Evolutionary conservation across 2,329 filamentous ascomycete genomes (phyloP), one percentile per base, ranked within the genome.

Genomic region (Lachnellula arida): DNA sequence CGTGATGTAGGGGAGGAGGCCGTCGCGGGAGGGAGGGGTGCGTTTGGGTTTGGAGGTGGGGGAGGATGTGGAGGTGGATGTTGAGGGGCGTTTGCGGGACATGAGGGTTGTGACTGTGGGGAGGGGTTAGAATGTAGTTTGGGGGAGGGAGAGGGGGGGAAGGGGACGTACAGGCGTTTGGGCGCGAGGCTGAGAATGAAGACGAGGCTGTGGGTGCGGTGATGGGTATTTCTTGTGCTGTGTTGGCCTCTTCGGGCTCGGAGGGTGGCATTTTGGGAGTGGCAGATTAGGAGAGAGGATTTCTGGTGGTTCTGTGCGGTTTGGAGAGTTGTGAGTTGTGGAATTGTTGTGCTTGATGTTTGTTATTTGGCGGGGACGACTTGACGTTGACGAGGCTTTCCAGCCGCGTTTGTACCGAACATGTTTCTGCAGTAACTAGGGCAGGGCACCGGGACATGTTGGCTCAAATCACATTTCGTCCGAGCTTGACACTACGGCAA

Each of bases 1-100:
- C 7, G 74, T 65, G 28, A 88, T 85, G 72, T 94, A 94, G 19
- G 77, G 74, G 44, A 82, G 82, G 0, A 94, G 78, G 0, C 79
- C 86, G 60, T 86, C 78, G 53, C 85, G 78, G 47, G 76, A 72
- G 15, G 74, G 74, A 67, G 78, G 58, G 15, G 51, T 12, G 23
- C 53, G 44, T 32, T 59, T 58, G 15, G 51, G 17, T 53, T 59
- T 51, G 42, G 56, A 59, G 4, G 57, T 48, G 2, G 55, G 23
- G n/a, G n/a, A n/a, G 32, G 50, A 3, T 42, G 46, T 9, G 50
- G 51, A 44, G 14, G 48, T 22, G 35, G 55, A 23, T 8, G 62
- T 51, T 6, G 56, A 35, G 60, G 64, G 65, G 4, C 57, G 61
- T 59, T 66, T 66, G 8, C 56, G 40, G 15, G 34, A 53, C 66